These are phyloP conservation scores for Claviceps capensis DNA, from an alignment of 2,329 filamentous ascomycete species.

Conservation along the genomic window DNA sequence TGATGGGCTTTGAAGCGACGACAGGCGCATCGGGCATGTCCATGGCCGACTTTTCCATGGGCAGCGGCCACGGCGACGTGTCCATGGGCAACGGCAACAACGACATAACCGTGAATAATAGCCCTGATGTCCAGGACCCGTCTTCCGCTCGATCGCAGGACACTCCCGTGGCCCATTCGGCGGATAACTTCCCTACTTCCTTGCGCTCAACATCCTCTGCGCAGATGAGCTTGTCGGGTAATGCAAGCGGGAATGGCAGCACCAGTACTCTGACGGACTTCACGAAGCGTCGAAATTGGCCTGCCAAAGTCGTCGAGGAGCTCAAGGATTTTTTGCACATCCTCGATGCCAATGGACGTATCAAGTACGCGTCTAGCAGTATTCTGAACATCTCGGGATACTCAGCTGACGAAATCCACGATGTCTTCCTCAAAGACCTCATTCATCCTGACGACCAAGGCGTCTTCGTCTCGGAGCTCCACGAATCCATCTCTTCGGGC, in stretches of 20 bases:
- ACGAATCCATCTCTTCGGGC: conserved; percentile 75
- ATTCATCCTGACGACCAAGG: conserved; percentile 77
- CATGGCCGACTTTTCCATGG: too few species aligned
- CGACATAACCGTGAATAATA: conserved; percentile 6
- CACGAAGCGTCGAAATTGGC: conserved; percentile 60
- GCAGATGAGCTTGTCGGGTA: conserved; percentile 18
- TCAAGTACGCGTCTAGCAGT: conserved; percentile 77
- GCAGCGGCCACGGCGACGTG: conserved; percentile 11
- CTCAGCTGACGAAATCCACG: conserved; percentile 53
- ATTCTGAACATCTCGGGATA: conserved; percentile 65
- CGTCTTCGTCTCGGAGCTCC: conserved; percentile 76
- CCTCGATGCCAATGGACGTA: conserved; percentile 68
- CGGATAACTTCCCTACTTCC: conserved; percentile 28
- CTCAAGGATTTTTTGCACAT: conserved; percentile 81
- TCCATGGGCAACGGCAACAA: conserved; percentile 11
- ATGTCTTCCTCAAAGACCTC: conserved; percentile 64
- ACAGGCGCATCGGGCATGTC: too few species aligned
- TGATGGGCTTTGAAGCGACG: too few species aligned
- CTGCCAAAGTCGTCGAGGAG: conserved; percentile 78
- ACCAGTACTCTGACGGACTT: conserved; percentile 40
- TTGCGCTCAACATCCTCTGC: conserved; percentile 25
- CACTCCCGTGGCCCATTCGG: conserved; percentile 20
- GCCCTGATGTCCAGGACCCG: conserved; percentile 14
- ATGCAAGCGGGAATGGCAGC: background rate
- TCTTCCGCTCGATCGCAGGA: conserved; percentile 14